Evolutionary conservation across 2,329 filamentous ascomycete species (phyloP).

Genomic region (Fusarium drepaniforme): DNA sequence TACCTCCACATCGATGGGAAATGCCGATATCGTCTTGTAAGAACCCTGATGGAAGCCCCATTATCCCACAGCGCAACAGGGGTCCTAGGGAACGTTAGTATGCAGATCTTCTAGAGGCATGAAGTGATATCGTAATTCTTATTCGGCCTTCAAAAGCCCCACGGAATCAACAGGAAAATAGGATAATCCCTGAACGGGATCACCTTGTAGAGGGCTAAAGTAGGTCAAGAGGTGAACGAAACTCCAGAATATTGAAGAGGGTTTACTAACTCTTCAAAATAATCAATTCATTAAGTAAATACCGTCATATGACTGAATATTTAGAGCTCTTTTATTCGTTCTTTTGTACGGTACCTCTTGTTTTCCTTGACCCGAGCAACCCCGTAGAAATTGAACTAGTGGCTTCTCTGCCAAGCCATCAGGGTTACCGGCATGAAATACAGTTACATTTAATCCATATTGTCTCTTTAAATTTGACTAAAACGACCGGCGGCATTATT

Average conservation of each 20-base stretch:
- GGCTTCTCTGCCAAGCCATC: not conserved
- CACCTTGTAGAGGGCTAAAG: too few relatives aligned
- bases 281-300: too few relatives aligned
- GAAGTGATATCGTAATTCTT: not conserved
- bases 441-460: not conserved
- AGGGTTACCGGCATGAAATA: not conserved
- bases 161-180: not conserved
- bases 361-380: too few relatives aligned
- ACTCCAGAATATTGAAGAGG: too few relatives aligned
- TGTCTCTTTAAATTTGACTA: not conserved
- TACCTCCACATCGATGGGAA: not conserved
- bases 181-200: not conserved
- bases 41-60: not conserved
- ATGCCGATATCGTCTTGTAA: not conserved
- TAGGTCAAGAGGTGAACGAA: too few relatives aligned
- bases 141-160: not conserved
- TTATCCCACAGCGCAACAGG: not conserved
- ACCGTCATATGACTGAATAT: too few relatives aligned
- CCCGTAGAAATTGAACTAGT: not conserved
- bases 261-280: too few relatives aligned
- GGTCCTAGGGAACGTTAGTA: not conserved
- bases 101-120: not conserved
- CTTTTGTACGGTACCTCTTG: too few relatives aligned
- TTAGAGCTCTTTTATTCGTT: too few relatives aligned
- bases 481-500: not conserved